These are phyloP conservation scores for Pseudomonodictys pantanalensis DNA, from an alignment of 495 filamentous ascomycete species.

Conservation along the genomic window DNA sequence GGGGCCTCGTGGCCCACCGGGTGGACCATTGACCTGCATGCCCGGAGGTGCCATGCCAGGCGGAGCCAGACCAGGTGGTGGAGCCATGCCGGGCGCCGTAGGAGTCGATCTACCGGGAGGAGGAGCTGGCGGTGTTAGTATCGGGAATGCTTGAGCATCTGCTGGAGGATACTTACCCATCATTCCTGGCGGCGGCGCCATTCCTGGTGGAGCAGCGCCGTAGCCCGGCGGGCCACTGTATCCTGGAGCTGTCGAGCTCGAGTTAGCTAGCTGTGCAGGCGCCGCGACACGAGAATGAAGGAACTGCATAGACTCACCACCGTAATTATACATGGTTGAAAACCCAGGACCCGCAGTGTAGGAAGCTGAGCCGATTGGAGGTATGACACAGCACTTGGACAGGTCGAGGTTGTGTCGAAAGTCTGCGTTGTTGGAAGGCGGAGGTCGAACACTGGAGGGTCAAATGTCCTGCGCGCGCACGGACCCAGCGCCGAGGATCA, in stretches of 20 bases:
- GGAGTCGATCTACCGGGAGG: constrained; percentile 61
- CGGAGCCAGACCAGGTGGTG: too few relatives aligned
- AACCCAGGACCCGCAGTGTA: too few relatives aligned
- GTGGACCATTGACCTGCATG: constrained; percentile 68
- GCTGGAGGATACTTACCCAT: constrained; percentile 61
- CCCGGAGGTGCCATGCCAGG: constrained; percentile 77
- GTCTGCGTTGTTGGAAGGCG: too few relatives aligned
- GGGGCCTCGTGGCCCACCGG: constrained; percentile 73
- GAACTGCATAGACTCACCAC: too few relatives aligned
- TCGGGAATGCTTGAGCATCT: constrained; percentile 18
- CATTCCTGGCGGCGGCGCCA: constrained; percentile 78
- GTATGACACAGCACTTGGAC: neutral
- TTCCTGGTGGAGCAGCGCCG: constrained; percentile 62
- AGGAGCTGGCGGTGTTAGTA: constrained; percentile 45
- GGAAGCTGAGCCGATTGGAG: too few relatives aligned
- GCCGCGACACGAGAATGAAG: too few relatives aligned
- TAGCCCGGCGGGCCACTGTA: constrained; percentile 74
- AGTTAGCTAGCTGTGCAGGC: too few relatives aligned
- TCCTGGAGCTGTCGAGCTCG: constrained; percentile 36
- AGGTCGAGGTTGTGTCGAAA: neutral
- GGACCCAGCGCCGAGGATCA: too few relatives aligned
- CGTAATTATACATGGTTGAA: constrained; percentile 70
- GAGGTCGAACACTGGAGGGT: too few relatives aligned
- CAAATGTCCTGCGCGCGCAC: too few relatives aligned
- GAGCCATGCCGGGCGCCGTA: constrained; percentile 68